phyloP scores from a whole-genome alignment of 495 filamentous ascomycete genomes.

The Amorphotheca resinae region DNA sequence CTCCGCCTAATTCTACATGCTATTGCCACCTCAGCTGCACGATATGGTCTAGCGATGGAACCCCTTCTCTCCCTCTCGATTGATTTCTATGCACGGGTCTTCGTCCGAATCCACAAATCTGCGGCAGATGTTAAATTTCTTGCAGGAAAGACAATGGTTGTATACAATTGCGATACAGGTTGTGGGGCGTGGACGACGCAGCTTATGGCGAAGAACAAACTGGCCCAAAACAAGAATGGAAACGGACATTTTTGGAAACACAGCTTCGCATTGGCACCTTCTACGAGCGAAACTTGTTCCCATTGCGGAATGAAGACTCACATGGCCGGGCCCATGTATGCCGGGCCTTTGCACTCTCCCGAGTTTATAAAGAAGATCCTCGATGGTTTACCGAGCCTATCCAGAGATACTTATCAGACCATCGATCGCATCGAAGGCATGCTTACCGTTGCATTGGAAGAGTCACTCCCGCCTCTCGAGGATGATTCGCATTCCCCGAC shows the following conservation, averaged over 20 bases:
- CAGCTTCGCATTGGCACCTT: conserved; percentile 54
- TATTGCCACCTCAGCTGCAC: conserved; percentile 64
- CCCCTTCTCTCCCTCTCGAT: conserved; percentile 85
- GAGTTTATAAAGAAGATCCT: conserved; percentile 70
- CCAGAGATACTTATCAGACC: conserved; percentile 60
- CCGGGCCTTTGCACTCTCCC: conserved; percentile 71
- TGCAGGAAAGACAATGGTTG: conserved; percentile 80
- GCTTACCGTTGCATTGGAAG: conserved; percentile 77
- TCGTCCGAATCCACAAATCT: conserved; percentile 68
- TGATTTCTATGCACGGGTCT: conserved; percentile 89
- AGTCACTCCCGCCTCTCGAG: conserved; percentile 32
- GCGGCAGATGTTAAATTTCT: conserved; percentile 79
- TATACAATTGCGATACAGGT: conserved; percentile 80
- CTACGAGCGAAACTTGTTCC: conserved; percentile 45
- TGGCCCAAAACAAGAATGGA: conserved; percentile 54
- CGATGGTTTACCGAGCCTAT: conserved; percentile 45
- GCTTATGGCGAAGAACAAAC: conserved; percentile 51
- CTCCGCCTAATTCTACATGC: conserved; percentile 72
- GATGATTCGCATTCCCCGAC: conserved; percentile 22
- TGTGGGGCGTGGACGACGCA: conserved; percentile 84
- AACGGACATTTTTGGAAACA: conserved; percentile 59
- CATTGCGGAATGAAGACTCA: conserved; percentile 85
- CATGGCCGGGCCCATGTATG: conserved; percentile 88
- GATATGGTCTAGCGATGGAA: conserved; percentile 84
- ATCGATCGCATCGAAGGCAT: conserved; percentile 75